phyloP scores from a whole-genome alignment of 768 basidiomycete species.

The Favolaschia claudopus region DNA sequence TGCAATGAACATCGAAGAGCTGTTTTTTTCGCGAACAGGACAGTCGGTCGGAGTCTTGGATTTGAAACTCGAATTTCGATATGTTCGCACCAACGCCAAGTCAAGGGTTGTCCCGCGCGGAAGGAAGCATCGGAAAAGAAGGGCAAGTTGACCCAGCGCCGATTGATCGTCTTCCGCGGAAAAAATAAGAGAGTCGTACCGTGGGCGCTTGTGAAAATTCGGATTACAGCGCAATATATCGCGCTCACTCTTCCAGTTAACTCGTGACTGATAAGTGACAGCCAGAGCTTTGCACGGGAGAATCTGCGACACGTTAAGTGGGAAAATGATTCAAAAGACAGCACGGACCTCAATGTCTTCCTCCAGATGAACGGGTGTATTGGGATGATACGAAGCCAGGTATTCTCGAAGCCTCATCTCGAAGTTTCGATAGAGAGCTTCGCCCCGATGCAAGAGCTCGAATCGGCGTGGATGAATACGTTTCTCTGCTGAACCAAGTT shows the following conservation, averaged over 20 bases:
- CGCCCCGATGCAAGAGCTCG: not conserved
- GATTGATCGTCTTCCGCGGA: not conserved
- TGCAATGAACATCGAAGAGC: not conserved
- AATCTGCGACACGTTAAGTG: not conserved
- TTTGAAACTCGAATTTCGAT: not conserved
- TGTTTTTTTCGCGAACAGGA: not conserved
- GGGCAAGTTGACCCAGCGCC: conserved; percentile 9
- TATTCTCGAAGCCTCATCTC: conserved; percentile 13
- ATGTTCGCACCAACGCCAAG: conserved; percentile 3
- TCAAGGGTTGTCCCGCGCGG: conserved; percentile 1
- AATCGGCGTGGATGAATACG: not conserved
- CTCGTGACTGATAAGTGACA: conserved; percentile 5
- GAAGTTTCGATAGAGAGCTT: conserved; percentile 9
- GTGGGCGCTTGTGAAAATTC: not conserved
- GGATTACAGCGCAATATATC: conserved; percentile 21
- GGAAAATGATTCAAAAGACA: not conserved
- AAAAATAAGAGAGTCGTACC: conserved; percentile 17
- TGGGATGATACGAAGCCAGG: not conserved
- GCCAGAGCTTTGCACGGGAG: conserved; percentile 6
- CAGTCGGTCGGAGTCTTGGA: conserved; percentile 8
- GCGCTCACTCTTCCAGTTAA: not conserved
- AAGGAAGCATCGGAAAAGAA: conserved; percentile 8
- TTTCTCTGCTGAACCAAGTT: conserved; percentile 7
- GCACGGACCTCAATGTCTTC: conserved; percentile 3
- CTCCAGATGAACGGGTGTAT: not conserved